Evolutionary conservation across 2,329 filamentous ascomycete species (phyloP), one percentile per base, ranked within the genome.

Genomic region (Exophiala sp.): DNA sequence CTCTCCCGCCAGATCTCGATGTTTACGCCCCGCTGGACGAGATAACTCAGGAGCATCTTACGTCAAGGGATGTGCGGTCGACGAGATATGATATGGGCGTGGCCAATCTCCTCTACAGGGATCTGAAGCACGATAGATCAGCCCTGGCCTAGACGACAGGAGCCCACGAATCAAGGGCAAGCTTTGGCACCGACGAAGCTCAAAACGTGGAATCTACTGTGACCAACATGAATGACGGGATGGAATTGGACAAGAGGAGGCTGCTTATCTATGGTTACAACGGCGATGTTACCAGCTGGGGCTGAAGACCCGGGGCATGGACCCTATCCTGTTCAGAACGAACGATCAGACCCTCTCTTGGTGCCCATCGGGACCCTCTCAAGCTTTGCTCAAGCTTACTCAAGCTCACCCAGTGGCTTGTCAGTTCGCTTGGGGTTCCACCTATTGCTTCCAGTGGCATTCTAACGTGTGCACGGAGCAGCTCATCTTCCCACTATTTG

Each of bases 321-420:
- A 16, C 11, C 18, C 16, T 16, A n/a, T 13, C 34, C 19, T 41
- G 1, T 24, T 41, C 18, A 8, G 24, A 3, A 39, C 8, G 4
- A 38, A 13, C 38, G 38, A 41, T 41, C 38, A 22, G 38, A 41
- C 19, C 35, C 35, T 38, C 9, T 19, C 13, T 38, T 19, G 7
- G 35, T 7, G 7, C n/a, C 29, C 29, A 9, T 7, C 32, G 6
- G 32, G 13, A 46, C 16, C 18, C 11, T 10, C 24, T 9, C 27
- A 38, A 47, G 38, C 34, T 38, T 41, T 47, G 24, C 13, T 34
- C 45, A 47, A 47, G 45, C 45, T 34, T 13, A 6, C 34, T 18
- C 6, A 6, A 37, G 38, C 19, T 41, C 13, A 14, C 8, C 21
- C 9, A 19, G n/a, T 24, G 3, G 38, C 38, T 23, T 41, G 19